Base-by-base conservation (phyloP, 345 rosid species). In the Populus alba region DNA sequence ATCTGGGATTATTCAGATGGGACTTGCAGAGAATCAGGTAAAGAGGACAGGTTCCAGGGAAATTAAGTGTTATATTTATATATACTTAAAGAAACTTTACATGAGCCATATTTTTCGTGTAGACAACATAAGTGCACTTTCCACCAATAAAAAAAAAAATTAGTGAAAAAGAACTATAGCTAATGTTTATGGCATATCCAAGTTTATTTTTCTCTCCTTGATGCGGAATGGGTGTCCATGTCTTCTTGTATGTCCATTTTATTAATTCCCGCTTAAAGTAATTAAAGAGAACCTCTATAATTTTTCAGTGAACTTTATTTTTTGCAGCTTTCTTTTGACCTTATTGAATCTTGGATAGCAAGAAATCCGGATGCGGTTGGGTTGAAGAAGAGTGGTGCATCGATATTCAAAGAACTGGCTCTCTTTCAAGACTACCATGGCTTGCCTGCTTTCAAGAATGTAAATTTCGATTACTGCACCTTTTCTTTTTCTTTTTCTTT, bases 11-110 rank as follows among this genome's bases (percentile, higher is more conserved):
- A 81, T 86, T 71, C 85, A 86, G 77, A 86, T 79, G 88, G 86
- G 86, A 13, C 81, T 86, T 7, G 81, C 88, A 17, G 82, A 83
- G 74, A 86, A 86, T 76, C 86, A 81, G 86, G 86, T 86, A 47
- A 47, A 47, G 15, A 47, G 53, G 53, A 13, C 53, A 4, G 53
- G 53, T 47, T 47, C 53, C 17, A 47, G 18, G 53, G 53, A 47
- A 12, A 12, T 47, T 15, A 47, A 47, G 53, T 47, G 15, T 16
- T 47, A 4, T 15, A 47, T 47, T 12, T 47, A 15, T 47, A 7
- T 39, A 47, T 15, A 47, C 53, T 47, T 47, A 3, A 47, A 13
- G 53, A 13, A 47, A 15, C 53, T 47, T 47, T 47, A 47, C 17
- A 47, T 3, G 53, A 13, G 17, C 17, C 53, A 47, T 47, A 47